Conservation (phyloP, 345 rosid genomes). For the Durio zibethinus region DNA sequence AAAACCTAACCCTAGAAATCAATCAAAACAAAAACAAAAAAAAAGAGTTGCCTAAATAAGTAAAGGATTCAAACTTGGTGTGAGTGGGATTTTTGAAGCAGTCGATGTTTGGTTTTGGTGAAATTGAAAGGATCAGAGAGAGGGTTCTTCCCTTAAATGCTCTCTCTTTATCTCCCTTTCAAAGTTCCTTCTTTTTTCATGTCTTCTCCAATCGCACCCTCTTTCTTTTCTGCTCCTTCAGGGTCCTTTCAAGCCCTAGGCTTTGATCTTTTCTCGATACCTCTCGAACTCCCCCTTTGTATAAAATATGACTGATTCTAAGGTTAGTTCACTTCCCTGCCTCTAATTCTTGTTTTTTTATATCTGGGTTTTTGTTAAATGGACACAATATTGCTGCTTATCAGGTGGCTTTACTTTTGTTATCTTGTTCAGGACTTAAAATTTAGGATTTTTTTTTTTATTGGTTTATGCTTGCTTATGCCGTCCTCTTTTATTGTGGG, state of each 20-base stretch:
- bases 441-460: neutral
- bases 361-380: neutral
- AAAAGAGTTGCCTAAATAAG: neutral
- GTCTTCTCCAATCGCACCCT: conserved; percentile 69
- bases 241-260: conserved; percentile 57
- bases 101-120: conserved; percentile 49
- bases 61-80: neutral
- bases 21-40: neutral
- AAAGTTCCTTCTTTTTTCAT: conserved; percentile 45
- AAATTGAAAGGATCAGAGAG: conserved; percentile 35
- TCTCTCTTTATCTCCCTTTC: conserved; percentile 36
- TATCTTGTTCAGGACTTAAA: conserved; percentile 8
- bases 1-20: conserved; percentile 29
- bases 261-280: conserved; percentile 26
- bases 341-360: neutral
- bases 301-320: conserved; percentile 62
- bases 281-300: conserved; percentile 18
- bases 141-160: conserved; percentile 46
- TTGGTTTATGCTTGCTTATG: neutral
- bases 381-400: neutral
- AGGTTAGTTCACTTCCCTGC: conserved; percentile 37
- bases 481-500: too few relatives aligned
- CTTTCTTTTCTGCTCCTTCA: conserved; percentile 34
- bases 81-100: neutral
- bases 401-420: neutral